Evolutionary conservation across 345 rosid genomes (phyloP).

Genomic region (Rhodamnia rubescens): DNA sequence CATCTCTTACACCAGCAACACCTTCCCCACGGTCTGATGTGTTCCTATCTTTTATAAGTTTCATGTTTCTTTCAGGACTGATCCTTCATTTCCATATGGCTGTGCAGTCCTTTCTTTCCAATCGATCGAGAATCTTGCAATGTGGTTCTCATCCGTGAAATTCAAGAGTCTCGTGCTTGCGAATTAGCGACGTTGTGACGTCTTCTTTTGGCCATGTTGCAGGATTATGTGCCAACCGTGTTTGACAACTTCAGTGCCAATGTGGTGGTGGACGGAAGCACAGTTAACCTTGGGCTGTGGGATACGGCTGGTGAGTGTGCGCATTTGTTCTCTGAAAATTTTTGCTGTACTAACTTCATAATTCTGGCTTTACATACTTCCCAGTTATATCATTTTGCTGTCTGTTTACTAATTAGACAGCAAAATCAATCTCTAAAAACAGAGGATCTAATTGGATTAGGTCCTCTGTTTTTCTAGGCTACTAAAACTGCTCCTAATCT

Average conservation of each 20-base stretch:
- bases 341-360: neutral
- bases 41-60: neutral
- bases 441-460: neutral
- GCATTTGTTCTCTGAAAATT: neutral
- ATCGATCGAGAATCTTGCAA: neutral
- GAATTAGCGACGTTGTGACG: neutral
- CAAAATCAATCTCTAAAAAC: too few species aligned
- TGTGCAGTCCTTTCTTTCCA: neutral
- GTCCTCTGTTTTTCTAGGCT: neutral
- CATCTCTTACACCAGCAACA: slow-evolving; percentile 46
- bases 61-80: neutral
- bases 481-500: neutral
- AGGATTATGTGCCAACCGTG: slow-evolving; percentile 50
- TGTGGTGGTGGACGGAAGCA: slow-evolving; percentile 48
- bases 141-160: too few species aligned
- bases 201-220: neutral
- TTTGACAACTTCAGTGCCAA: slow-evolving; percentile 51
- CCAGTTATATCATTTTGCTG: neutral
- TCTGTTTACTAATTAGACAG: neutral
- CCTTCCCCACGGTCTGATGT: slow-evolving; percentile 33
- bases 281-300: slow-evolving; percentile 44
- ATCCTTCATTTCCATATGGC: neutral
- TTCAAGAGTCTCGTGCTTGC: neutral
- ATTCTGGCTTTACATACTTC: neutral
- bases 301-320: slow-evolving; percentile 36